Percentiles rank a stretch among this genome's conserved stretches.
Evolutionary conservation across 495 filamentous ascomycete species (phyloP).

Genomic region (Penicillium canariense): DNA sequence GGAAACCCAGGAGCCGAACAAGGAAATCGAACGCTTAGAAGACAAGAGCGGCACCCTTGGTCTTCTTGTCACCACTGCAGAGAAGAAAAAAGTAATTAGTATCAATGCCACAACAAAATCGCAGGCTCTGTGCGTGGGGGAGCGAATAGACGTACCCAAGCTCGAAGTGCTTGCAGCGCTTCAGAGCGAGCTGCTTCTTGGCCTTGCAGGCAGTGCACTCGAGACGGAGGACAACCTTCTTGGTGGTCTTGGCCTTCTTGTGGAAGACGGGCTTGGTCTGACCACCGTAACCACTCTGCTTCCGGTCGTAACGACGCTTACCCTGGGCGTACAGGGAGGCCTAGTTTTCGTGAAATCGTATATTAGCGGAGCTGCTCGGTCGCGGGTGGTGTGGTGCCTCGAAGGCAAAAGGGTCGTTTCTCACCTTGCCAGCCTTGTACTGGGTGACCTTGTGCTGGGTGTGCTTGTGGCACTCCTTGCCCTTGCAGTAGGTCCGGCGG

Average conservation of each 20-base stretch:
- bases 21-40: conserved; percentile 70
- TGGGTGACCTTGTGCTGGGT: conserved; percentile 91
- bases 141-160: conserved; percentile 70
- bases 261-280: conserved; percentile 99
- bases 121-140: background rate
- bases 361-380: conserved; percentile 24
- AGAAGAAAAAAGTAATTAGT: conserved; percentile 27
- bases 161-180: conserved; percentile 99
- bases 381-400: background rate
- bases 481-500: conserved; percentile 92
- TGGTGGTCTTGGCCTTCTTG: conserved; percentile 99
- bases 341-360: conserved; percentile 39
- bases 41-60: conserved; percentile 99
- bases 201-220: conserved; percentile 97
- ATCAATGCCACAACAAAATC: background rate
- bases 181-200: conserved; percentile 96
- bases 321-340: conserved; percentile 94
- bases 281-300: conserved; percentile 99
- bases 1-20: conserved; percentile 50
- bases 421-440: conserved; percentile 93
- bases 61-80: conserved; percentile 99
- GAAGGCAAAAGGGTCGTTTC: conserved; percentile 6
- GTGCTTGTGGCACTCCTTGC: conserved; percentile 93
- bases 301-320: conserved; percentile 99
- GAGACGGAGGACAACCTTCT: conserved; percentile 98